Evolutionary conservation across 495 filamentous ascomycete genomes (phyloP).

Genomic region (Penicillium diatomitis): DNA sequence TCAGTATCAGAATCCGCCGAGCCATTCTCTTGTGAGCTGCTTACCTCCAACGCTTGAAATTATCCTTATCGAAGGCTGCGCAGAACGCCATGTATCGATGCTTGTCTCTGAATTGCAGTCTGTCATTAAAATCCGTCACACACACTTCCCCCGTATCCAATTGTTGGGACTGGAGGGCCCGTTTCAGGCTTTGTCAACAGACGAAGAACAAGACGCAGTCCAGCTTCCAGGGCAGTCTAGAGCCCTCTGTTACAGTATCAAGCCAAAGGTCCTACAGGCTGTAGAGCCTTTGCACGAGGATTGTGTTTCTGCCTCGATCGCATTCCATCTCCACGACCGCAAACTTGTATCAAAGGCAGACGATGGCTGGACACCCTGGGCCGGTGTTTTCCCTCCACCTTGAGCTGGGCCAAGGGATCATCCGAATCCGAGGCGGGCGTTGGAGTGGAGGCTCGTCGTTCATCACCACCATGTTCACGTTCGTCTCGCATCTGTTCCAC

Average conservation of each 20-base stretch:
- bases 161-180: conserved; percentile 24
- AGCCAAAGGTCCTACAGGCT: conserved; percentile 18
- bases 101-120: conserved; percentile 18
- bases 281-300: conserved; percentile 14
- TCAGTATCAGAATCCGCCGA: conserved; percentile 18
- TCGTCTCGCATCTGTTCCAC: no score
- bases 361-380: no score
- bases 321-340: conserved; percentile 23
- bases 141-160: conserved; percentile 9
- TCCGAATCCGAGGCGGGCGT: no score
- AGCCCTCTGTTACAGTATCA: conserved; percentile 9
- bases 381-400: no score
- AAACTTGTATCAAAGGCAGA: background rate
- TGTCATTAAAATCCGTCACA: conserved; percentile 15
- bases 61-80: conserved; percentile 24
- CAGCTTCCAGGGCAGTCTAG: background rate
- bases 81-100: conserved; percentile 21
- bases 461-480: no score
- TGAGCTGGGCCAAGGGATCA: no score
- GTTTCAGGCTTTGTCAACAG: conserved; percentile 17
- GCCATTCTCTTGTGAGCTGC: conserved; percentile 13
- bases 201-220: background rate
- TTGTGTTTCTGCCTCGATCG: conserved; percentile 18
- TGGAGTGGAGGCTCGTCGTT: no score
- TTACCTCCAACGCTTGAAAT: conserved; percentile 24